Percentiles rank a stretch among this genome's conserved stretches.
Evolutionary conservation across 73 alveolate genomes (phyloP).

Genomic region (Paramecium sexaurelia): DNA sequence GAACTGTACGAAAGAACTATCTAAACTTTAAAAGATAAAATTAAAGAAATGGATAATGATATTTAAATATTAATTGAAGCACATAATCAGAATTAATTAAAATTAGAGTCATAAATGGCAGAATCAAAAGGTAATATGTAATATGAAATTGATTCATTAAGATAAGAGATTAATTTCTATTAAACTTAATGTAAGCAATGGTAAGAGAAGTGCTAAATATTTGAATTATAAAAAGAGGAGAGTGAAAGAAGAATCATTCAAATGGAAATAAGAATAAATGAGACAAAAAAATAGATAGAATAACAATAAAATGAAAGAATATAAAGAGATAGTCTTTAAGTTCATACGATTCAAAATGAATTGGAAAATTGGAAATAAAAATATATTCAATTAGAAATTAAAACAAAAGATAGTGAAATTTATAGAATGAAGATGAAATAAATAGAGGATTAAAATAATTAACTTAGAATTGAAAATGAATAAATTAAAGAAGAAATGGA

Average conservation of each 20-base stretch:
- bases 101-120: neutral
- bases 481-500: neutral
- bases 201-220: conserved; percentile 10
- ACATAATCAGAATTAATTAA: neutral
- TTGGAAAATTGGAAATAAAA: conserved; percentile 31
- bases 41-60: conserved; percentile 46
- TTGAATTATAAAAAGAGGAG: conserved; percentile 32
- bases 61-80: conserved; percentile 28
- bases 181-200: neutral
- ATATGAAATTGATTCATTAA: neutral
- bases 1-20: conserved; percentile 22
- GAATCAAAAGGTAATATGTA: conserved; percentile 13
- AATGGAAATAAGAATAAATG: conserved; percentile 41
- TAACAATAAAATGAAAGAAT: neutral
- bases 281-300: conserved; percentile 13
- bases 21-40: conserved; percentile 29
- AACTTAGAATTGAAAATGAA: neutral
- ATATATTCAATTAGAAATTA: neutral
- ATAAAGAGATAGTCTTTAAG: neutral
- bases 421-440: neutral
- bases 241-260: conserved; percentile 34
- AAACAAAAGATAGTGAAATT: neutral
- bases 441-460: neutral
- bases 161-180: conserved; percentile 15
- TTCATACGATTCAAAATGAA: neutral